Conservation (phyloP, 2,329 filamentous ascomycete genomes). For the Pestalotiopsis sp. region DNA sequence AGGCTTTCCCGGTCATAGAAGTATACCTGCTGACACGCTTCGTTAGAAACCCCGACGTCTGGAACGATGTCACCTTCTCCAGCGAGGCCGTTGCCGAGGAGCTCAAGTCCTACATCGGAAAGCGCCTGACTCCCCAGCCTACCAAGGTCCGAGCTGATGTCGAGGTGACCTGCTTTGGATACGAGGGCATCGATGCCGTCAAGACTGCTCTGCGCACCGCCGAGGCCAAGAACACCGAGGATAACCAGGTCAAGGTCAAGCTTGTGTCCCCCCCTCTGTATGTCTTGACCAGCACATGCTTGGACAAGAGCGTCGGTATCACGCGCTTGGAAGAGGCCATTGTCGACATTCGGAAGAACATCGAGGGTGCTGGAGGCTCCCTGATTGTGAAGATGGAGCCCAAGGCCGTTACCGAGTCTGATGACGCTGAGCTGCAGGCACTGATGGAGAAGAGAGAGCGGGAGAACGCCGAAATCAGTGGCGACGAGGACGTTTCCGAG, state of each 20-base stretch:
- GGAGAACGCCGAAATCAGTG: constrained; percentile 97
- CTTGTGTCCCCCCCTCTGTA: constrained; percentile 97
- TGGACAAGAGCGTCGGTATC: constrained; percentile 91
- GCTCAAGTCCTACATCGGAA: constrained; percentile 92
- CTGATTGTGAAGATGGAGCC: constrained; percentile 97
- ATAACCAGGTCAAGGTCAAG: constrained; percentile 96
- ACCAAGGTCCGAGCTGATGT: constrained; percentile 98
- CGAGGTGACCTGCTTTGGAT: constrained; percentile 92
- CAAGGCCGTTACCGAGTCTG: constrained; percentile 98
- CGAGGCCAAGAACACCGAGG: constrained; percentile 87
- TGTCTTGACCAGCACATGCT: constrained; percentile 90
- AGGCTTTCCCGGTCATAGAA: not conserved
- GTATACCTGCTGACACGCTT: constrained; percentile 14
- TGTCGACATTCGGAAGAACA: constrained; percentile 79
- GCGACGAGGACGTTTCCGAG: constrained; percentile 94
- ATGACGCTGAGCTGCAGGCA: constrained; percentile 94
- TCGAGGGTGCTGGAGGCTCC: constrained; percentile 75
- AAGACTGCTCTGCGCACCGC: constrained; percentile 90
- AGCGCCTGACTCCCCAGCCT: constrained; percentile 95
- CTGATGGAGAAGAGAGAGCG: constrained; percentile 99
- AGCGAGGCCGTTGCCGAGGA: constrained; percentile 85
- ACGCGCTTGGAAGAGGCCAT: constrained; percentile 86
- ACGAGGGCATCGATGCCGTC: constrained; percentile 97
- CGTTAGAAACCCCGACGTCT: constrained; percentile 85
- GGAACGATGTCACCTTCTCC: constrained; percentile 90